Evolutionary conservation across 345 rosid genomes (phyloP).

Genomic region (Salix arbutifolia): DNA sequence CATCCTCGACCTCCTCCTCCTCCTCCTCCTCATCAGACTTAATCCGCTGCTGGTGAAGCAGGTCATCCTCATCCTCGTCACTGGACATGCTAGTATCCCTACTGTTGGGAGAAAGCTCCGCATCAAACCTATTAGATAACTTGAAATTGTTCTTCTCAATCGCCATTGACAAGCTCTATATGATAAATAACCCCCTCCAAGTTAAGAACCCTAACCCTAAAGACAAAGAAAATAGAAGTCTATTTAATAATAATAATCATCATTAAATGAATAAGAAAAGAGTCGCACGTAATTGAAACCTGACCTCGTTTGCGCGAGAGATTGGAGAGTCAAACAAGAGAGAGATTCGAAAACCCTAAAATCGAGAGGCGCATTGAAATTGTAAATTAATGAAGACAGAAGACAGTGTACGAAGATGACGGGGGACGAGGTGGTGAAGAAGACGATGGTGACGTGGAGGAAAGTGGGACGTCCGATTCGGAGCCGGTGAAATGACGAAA

Average conservation of each 20-base stretch:
- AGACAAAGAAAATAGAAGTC: not conserved
- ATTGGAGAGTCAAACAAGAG: constrained; percentile 8
- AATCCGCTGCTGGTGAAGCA: constrained; percentile 44
- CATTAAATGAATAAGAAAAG: not conserved
- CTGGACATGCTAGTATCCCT: constrained; percentile 56
- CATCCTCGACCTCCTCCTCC: not conserved
- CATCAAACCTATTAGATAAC: constrained; percentile 61
- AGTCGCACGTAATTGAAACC: not conserved
- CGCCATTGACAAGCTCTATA: constrained; percentile 49
- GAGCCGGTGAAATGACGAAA: constrained; percentile 57
- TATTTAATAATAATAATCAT: not conserved
- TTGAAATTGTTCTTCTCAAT: constrained; percentile 90
- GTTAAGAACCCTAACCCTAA: constrained; percentile 33
- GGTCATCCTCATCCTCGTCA: constrained; percentile 71
- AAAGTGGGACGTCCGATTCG: constrained; percentile 56
- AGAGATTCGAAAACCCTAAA: constrained; percentile 7
- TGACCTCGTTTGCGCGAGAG: constrained; percentile 22
- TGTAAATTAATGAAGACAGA: not conserved
- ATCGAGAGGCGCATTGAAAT: not conserved
- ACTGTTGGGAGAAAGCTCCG: constrained; percentile 78
- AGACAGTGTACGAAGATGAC: constrained; percentile 12
- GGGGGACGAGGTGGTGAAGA: constrained; percentile 43
- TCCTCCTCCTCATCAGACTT: constrained; percentile 40
- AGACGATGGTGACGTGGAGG: constrained; percentile 85
- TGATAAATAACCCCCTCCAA: not conserved